phyloP scores from a whole-genome alignment of 768 basidiomycete genomes.

The Psilocybe cubensis region DNA sequence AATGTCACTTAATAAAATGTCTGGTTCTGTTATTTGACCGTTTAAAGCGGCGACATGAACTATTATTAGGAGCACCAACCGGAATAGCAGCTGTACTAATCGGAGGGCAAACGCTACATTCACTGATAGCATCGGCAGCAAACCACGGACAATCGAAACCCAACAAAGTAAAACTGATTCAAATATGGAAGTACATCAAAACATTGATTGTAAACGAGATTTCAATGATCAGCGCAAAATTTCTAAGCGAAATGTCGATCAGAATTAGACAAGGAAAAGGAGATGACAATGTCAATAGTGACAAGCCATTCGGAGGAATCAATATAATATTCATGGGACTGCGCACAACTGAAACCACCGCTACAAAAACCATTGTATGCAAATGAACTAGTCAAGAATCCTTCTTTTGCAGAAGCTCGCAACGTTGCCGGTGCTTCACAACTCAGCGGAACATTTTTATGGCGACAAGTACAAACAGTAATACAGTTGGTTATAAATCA shows the following conservation, averaged over 20 bases:
- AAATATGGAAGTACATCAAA: conserved; percentile 20
- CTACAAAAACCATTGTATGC: conserved; percentile 9
- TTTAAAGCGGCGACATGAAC: background rate
- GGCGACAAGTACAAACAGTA: conserved; percentile 12
- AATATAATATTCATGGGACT: conserved; percentile 30
- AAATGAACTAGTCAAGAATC: conserved; percentile 2
- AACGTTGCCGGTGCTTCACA: conserved; percentile 1
- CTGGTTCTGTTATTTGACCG: conserved; percentile 20
- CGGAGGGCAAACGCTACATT: conserved; percentile 30
- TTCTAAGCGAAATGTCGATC: conserved; percentile 22
- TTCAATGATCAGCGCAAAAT: conserved; percentile 20
- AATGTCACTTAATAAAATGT: conserved; percentile 28
- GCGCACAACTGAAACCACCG: conserved; percentile 14
- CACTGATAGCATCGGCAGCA: conserved; percentile 20
- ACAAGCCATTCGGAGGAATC: conserved; percentile 28
- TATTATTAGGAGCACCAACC: conserved; percentile 28
- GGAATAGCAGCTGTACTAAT: conserved; percentile 31
- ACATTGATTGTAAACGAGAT: conserved; percentile 24
- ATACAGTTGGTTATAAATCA: conserved; percentile 6
- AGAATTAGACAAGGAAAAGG: conserved; percentile 23
- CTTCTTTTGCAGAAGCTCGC: conserved; percentile 8
- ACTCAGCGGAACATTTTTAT: conserved; percentile 13
- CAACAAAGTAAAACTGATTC: background rate
- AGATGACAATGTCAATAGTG: background rate
- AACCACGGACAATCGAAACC: conserved; percentile 3